Base-by-base conservation (phyloP, 2,329 filamentous ascomycete genomes). In the Myriosclerotinia scirpicola region DNA sequence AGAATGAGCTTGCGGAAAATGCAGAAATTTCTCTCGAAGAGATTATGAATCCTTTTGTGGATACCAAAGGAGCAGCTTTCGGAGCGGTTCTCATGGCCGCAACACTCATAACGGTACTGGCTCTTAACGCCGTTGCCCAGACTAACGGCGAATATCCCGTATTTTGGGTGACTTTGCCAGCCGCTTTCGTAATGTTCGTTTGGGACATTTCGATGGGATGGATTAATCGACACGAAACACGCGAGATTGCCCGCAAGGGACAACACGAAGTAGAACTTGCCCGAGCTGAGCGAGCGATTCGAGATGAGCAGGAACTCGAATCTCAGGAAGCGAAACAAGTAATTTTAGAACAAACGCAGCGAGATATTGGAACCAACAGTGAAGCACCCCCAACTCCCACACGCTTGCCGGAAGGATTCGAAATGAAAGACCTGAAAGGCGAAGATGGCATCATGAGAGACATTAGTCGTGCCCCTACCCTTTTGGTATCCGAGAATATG, bases 11-110 rank as follows among this genome's bases (percentile, higher is more conserved):
- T n/a, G 79, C 81, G 40, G 78, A 81, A 9, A 83, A 86, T 38
- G 83, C 88, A 69, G 76, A 84, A 0, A 77, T 89, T 0, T 87
- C 87, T 0, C 81, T 92, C 0, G 88, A 90, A 69, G 89, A 92
- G 72, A 90, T 92, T 72, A 85, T 92, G 83, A 90, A 92, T 69
- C 90, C 90, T 0, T 92, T 89, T 67, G 76, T 92, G 0, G 89
- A 92, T 73, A 89, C 86, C 69, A 78, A 80, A 3, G 85, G 89
- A 11, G 90, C 90, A 0, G 79, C 80, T 0, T 87, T 91, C 65
- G 89, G 88, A 1, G 85, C 82, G 0, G 69, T 85, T 6, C 80
- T 92, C 65, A 91, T 92, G 88, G 82, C 87, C 1, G 81, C 80
- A 0, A 90, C 89, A 0, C 81, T 92, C 36, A 79, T 91, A 66